phyloP scores from a whole-genome alignment of 352 stramenopile species.

The Pythium guiyangense region DNA sequence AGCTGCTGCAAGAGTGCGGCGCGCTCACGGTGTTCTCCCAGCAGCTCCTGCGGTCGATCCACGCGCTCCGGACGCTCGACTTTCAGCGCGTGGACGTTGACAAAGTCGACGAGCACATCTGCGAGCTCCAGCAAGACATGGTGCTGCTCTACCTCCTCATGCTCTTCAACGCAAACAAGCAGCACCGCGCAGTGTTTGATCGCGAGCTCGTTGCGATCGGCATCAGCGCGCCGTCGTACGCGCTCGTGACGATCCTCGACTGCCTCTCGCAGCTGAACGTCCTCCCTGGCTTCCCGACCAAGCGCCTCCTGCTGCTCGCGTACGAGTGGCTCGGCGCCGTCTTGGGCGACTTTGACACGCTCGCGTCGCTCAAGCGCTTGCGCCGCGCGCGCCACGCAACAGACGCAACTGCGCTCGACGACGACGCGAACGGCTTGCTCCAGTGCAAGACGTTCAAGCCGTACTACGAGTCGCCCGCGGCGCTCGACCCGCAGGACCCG shows the following conservation, averaged over 20 bases:
- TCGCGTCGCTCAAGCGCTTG: slow-evolving; percentile 49
- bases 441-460: slow-evolving; percentile 70
- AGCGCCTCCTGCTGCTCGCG: slow-evolving; percentile 67
- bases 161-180: slow-evolving; percentile 62
- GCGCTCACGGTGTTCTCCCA: slow-evolving; percentile 61
- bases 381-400: slow-evolving; percentile 36
- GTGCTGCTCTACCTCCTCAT: slow-evolving; percentile 76
- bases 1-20: slow-evolving; percentile 68
- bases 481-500: slow-evolving; percentile 60
- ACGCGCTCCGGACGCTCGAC: slow-evolving; percentile 64
- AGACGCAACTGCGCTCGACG: slow-evolving; percentile 39
- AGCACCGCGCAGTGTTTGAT: slow-evolving; percentile 54
- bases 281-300: slow-evolving; percentile 72
- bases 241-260: slow-evolving; percentile 67
- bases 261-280: slow-evolving; percentile 67
- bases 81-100: slow-evolving; percentile 76
- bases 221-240: slow-evolving; percentile 48
- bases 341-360: slow-evolving; percentile 43
- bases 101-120: slow-evolving; percentile 53
- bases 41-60: slow-evolving; percentile 55
- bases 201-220: slow-evolving; percentile 64
- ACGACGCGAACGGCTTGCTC: slow-evolving; percentile 42
- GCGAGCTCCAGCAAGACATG: slow-evolving; percentile 72
- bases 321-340: slow-evolving; percentile 64
- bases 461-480: too few relatives aligned